Evolutionary conservation across 805 yeast species (phyloP).

Genomic region (Yarrowia divulgata): DNA sequence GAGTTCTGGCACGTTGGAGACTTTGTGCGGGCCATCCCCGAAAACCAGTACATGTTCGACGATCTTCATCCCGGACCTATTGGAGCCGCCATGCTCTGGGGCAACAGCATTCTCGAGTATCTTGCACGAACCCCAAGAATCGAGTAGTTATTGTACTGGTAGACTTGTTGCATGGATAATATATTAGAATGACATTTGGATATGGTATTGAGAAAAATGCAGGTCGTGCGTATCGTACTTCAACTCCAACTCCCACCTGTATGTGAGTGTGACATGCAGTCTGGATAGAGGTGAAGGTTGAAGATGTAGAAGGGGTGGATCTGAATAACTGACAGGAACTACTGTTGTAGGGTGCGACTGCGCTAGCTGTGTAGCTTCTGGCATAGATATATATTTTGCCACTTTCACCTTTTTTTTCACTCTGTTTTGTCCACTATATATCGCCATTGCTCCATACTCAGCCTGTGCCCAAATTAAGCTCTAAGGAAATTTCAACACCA

Average conservation of each 20-base stretch:
- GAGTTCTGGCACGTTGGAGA: conserved; percentile 40
- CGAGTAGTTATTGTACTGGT: background rate
- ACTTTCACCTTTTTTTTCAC: background rate
- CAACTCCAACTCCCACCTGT: background rate
- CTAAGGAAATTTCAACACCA: conserved; percentile 14
- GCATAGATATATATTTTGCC: background rate
- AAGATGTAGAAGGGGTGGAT: too few species aligned
- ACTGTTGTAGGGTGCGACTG: too few species aligned
- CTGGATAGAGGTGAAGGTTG: too few species aligned
- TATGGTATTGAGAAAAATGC: background rate
- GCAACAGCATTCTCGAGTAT: conserved; percentile 40
- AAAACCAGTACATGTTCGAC: conserved; percentile 40
- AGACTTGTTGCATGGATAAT: conserved; percentile 1
- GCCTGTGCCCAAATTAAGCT: conserved; percentile 1
- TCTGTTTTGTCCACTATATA: background rate
- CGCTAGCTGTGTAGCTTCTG: too few species aligned
- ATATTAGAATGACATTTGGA: background rate
- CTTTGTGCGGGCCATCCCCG: conserved; percentile 39
- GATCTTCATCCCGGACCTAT: conserved; percentile 39
- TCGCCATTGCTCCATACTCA: background rate
- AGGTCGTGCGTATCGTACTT: too few species aligned
- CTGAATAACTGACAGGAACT: too few species aligned
- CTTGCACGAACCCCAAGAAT: conserved; percentile 39
- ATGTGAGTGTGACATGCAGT: background rate
- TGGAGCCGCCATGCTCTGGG: conserved; percentile 40